Base-by-base conservation (phyloP, 2,329 filamentous ascomycete species). In the Pestalotiopsis sp. region DNA sequence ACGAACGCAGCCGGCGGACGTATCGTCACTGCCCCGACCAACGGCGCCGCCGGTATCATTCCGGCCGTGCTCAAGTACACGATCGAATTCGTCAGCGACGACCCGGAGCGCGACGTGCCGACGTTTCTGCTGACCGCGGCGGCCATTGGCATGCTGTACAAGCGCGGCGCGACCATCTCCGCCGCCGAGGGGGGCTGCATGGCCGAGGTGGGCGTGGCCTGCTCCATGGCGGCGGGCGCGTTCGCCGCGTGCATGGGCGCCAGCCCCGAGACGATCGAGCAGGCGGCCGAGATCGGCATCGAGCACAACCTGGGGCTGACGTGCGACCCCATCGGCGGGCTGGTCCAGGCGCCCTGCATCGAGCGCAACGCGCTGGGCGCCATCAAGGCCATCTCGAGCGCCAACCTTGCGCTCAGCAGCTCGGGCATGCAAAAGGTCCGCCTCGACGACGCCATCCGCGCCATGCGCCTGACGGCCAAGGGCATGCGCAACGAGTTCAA, bases 401-500 rank as follows among this genome's bases (percentile, higher is more conserved):
- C 84, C 11, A 86, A 86, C 68, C 65, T 86, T 57, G 84, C 84
- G 0, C 78, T 86, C 49, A 85, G 82, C 67, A 82, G 82, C 73
- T 78, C 76, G 59, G 82, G 83, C 4, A 84, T 80, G 4, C 83
- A 83, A 66, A 84, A 85, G 75, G 84, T 86, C 13, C 78, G 83
- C 31, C 79, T 86, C 4, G 84, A 86, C 67, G 84, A 86, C 67
- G 84, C 84, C 5, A 86, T 86, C 65, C 80, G 82, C 4, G 84
- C 84, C 6, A 86, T 86, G 84, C 78, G 84, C 0, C 70, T 86
- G 14, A 86, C 84, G 0, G 84, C 84, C 3, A 80, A 84, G 75
- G 84, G 84, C 0, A 86, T 86, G 84, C 77, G 84, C 40, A 85
- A 85, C 45, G 84, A 86, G 75, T 86, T 86, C 74, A 86, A 86